These are phyloP conservation scores for Komagataella phaffii DNA, from an alignment of 805 yeast species.

Conservation along the genomic window DNA sequence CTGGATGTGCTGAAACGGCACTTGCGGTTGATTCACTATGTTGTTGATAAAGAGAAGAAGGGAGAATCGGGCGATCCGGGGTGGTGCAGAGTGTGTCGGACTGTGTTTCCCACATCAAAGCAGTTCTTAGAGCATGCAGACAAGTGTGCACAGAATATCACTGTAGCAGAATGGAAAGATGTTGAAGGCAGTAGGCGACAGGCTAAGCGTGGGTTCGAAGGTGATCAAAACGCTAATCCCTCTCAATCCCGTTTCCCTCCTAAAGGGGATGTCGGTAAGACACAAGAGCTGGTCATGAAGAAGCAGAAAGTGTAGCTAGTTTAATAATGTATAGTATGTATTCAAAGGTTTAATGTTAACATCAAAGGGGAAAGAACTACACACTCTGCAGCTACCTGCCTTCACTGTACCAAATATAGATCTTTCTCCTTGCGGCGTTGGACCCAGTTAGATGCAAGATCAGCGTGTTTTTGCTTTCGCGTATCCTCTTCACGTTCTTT, in stretches of 20 bases:
- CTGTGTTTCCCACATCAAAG: constrained; percentile 38
- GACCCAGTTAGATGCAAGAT: not conserved
- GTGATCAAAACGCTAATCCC: not conserved
- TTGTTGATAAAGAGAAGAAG: constrained; percentile 23
- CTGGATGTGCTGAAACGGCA: constrained; percentile 68
- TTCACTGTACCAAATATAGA: not conserved
- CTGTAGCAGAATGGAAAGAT: constrained; percentile 1
- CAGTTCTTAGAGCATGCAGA: constrained; percentile 52
- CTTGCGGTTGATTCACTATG: constrained; percentile 54
- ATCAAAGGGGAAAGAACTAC: not conserved
- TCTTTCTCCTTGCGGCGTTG: not conserved
- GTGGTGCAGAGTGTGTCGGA: constrained; percentile 53
- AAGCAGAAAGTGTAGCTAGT: not conserved
- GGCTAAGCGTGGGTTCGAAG: not conserved
- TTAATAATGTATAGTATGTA: not conserved
- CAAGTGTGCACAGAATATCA: constrained; percentile 33
- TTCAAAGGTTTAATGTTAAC: not conserved
- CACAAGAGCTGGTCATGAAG: not conserved
- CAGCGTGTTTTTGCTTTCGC: not conserved
- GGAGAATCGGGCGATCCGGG: constrained; percentile 34
- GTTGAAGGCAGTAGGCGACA: not conserved
- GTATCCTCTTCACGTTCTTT: not conserved
- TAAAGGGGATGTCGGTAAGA: not conserved
- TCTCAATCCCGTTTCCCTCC: not conserved
- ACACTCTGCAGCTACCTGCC: too few relatives aligned